Evolutionary conservation across 768 basidiomycete species (phyloP).

Genomic region (Suillus alpinus): DNA sequence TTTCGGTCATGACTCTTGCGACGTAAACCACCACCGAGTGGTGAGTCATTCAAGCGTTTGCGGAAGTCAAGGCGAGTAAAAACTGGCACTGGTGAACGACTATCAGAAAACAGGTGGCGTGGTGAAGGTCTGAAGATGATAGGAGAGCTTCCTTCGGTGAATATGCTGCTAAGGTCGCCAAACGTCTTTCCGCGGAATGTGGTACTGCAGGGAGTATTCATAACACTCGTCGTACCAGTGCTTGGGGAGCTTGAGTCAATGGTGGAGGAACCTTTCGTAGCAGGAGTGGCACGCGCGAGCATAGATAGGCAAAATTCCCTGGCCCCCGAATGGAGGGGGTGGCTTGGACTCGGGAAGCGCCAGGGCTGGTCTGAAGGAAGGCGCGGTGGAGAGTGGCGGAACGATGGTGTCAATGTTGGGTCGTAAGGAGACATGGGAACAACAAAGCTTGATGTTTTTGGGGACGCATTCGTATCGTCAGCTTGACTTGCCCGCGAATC

Average conservation of each 20-base stretch:
- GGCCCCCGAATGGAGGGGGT: conserved; percentile 65
- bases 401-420: conserved; percentile 70
- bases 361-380: conserved; percentile 79
- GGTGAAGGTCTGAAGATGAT: conserved; percentile 43
- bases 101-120: conserved; percentile 37
- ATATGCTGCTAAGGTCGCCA: conserved; percentile 17
- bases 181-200: conserved; percentile 25
- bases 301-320: conserved; percentile 66
- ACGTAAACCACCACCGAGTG: conserved; percentile 34
- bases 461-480: conserved; percentile 18
- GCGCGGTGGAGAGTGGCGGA: conserved; percentile 73
- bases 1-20: conserved; percentile 30
- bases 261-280: conserved; percentile 31
- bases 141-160: conserved; percentile 28
- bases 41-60: conserved; percentile 44
- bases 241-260: conserved; percentile 30
- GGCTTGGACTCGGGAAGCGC: conserved; percentile 78
- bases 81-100: conserved; percentile 30
- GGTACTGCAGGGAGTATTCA: conserved; percentile 28
- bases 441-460: conserved; percentile 20
- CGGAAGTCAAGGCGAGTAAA: conserved; percentile 31
- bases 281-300: conserved; percentile 56
- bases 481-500: conserved; percentile 3
- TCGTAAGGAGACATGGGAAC: conserved; percentile 74
- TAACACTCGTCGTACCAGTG: conserved; percentile 24